Conservation (phyloP, 1,284 basidiomycete genomes). For the Stereum hirsutum region DNA sequence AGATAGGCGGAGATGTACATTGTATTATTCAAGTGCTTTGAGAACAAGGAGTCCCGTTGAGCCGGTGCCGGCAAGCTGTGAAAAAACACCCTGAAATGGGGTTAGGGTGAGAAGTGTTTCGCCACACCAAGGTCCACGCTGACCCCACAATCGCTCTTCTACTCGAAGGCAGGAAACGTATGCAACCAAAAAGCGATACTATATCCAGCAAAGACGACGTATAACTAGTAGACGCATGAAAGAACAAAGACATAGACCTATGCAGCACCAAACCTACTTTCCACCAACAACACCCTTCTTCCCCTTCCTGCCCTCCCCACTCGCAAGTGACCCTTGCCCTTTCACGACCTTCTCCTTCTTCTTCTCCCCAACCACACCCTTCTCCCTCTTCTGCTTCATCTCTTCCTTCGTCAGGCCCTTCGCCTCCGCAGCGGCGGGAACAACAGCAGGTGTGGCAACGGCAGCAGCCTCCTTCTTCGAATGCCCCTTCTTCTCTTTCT, state of each 20-base stretch:
- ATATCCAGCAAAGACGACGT: neutral
- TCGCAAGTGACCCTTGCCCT: constrained; percentile 28
- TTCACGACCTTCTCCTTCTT: constrained; percentile 47
- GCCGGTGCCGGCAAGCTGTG: neutral
- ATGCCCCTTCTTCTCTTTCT: neutral
- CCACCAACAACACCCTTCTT: neutral
- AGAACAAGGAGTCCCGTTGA: too few species aligned
- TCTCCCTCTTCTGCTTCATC: constrained; percentile 25
- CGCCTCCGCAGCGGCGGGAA: constrained; percentile 8
- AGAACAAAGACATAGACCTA: neutral
- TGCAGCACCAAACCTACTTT: neutral
- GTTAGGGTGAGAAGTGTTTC: neutral
- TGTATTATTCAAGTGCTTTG: too few species aligned
- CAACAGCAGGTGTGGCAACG: constrained; percentile 13
- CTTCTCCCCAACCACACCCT: constrained; percentile 28
- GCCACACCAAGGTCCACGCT: too few species aligned
- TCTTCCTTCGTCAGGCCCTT: constrained; percentile 13
- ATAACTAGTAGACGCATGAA: neutral
- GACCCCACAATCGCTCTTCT: too few species aligned
- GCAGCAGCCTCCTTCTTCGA: neutral
- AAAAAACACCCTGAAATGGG: too few species aligned
- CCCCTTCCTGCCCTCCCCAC: constrained; percentile 24
- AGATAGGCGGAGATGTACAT: too few species aligned
- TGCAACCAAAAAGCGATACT: neutral
- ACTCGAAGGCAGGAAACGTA: too few species aligned